Evolutionary conservation across 805 yeast genomes (phyloP).

Genomic region (Candida lessepsii): DNA sequence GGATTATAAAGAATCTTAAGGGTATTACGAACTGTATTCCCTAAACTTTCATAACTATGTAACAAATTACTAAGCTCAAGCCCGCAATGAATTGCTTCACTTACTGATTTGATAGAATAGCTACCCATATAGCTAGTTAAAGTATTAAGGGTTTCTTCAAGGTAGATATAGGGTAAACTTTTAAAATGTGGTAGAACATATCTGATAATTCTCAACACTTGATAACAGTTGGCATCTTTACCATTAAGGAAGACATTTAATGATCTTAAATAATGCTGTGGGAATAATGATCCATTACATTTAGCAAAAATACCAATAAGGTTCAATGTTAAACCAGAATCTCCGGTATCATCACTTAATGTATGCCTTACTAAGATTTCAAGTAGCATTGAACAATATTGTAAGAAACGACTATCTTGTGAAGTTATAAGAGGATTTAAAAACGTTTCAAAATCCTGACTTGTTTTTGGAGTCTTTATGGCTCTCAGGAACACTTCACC

Average conservation of each 20-base stretch:
- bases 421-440: background rate
- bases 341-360: background rate
- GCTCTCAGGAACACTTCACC: slow-evolving; percentile 3
- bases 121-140: slow-evolving; percentile 59
- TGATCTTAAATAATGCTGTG: slow-evolving; percentile 64
- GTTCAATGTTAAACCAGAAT: background rate
- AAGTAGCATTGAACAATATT: background rate
- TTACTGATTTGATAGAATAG: slow-evolving; percentile 57
- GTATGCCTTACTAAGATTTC: background rate
- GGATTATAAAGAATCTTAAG: background rate
- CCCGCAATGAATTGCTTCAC: slow-evolving; percentile 71
- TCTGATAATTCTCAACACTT: slow-evolving; percentile 55
- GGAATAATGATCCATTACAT: slow-evolving; percentile 51
- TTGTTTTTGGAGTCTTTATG: background rate
- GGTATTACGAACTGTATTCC: slow-evolving; percentile 25
- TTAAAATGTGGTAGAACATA: slow-evolving; percentile 44
- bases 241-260: slow-evolving; percentile 62
- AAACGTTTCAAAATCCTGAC: slow-evolving; percentile 43
- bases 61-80: slow-evolving; percentile 54
- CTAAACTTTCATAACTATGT: slow-evolving; percentile 47
- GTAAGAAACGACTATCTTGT: background rate
- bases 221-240: slow-evolving; percentile 42
- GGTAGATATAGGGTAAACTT: slow-evolving; percentile 50
- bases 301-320: slow-evolving; percentile 41
- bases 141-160: slow-evolving; percentile 48